Evolutionary conservation across 495 filamentous ascomycete species (phyloP).

Genomic region (Letharia lupina): DNA sequence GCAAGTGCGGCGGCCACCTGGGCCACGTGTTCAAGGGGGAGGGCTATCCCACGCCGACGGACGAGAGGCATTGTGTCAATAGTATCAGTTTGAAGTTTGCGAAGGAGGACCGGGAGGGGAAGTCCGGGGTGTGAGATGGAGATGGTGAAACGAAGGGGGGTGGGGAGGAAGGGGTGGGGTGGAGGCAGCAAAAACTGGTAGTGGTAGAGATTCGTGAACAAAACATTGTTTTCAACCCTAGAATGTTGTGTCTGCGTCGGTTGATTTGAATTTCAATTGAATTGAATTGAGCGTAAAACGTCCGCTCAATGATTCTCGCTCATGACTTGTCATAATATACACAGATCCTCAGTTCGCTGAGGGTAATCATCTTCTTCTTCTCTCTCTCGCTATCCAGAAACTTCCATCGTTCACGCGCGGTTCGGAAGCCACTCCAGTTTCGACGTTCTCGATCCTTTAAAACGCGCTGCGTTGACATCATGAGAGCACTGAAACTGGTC

Average conservation of each 20-base stretch:
- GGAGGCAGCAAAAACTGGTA: not conserved
- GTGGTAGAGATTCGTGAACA: not conserved
- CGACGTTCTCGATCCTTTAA: not conserved
- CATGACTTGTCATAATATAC: not conserved
- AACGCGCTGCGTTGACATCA: not conserved
- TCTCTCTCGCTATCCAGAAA: not conserved
- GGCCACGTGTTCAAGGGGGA: constrained; percentile 98
- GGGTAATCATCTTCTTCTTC: not conserved
- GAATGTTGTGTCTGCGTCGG: no score
- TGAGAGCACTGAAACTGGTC: not conserved
- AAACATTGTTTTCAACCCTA: not conserved
- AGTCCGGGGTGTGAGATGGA: not conserved
- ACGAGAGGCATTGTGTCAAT: constrained; percentile 97
- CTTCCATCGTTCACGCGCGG: not conserved
- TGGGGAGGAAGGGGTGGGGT: not conserved
- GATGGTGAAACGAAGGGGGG: not conserved
- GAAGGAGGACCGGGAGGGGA: constrained; percentile 39
- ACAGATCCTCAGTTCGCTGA: not conserved
- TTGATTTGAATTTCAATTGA: not conserved
- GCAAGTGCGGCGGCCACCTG: constrained; percentile 88
- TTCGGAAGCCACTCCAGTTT: not conserved
- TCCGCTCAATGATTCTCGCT: not conserved
- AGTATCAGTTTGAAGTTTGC: constrained; percentile 81
- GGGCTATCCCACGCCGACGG: constrained; percentile 78
- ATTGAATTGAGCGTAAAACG: not conserved